Evolutionary conservation across 257 asterid species (phyloP), one percentile per base, ranked within the genome.

Genomic region (Forsythia viridissima): DNA sequence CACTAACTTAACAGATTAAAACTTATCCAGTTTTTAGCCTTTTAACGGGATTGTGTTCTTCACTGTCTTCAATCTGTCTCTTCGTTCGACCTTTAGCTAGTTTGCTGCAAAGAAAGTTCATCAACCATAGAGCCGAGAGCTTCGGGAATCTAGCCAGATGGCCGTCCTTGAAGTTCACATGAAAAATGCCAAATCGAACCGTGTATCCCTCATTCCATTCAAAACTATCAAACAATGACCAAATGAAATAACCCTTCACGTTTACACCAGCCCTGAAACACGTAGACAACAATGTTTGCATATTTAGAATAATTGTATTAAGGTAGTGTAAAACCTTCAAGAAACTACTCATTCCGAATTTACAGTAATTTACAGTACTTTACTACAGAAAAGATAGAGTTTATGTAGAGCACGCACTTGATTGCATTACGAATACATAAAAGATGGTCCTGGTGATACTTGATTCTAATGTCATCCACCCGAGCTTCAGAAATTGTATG

Each of bases 151-250:
- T 79, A 52, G 66, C 82, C 8, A 81, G 77, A 15, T 30, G 34
- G 34, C 80, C 16, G 37, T 85, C 63, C 38, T 66, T 77, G 71
- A 46, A 89, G 44, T 87, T 89, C 4, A 87, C 73, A 21, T 52
- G 85, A 41, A 67, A 76, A 68, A 89, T 52, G 2, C 93, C 93
- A 55, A 89, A 85, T 75, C 91, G 84, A 6, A 79, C 6, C 2
- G 80, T 71, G 76, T 79, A 84, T 5, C 93, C 93, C 2, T 76
- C 73, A 8, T 4, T 57, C 91, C 91, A 84, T 81, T 89, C 93
- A 39, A 70, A 89, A n/a, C 84, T 86, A 81, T 89, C 92, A 39
- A 89, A 67, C 72, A 86, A 82, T 1, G 84, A 72, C 84, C 84
- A 81, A 20, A 72, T 0, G 52, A 82, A 68, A 24, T 55, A 77